Conservation (phyloP, 2,329 filamentous ascomycete genomes). For the Alternaria incomplexa region DNA sequence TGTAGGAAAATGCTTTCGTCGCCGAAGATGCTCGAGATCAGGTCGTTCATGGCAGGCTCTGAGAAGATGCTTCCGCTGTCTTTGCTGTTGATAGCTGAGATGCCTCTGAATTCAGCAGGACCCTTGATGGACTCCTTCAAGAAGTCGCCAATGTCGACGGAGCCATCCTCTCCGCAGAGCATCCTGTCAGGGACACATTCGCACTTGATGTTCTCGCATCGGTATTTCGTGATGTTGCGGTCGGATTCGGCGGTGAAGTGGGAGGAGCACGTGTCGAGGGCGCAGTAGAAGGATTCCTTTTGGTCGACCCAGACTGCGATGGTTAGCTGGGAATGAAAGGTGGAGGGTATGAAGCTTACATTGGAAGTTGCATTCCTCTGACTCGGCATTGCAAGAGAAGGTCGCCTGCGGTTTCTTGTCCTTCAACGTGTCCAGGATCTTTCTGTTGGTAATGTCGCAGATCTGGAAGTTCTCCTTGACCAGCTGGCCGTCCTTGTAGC, state of each 20-base stretch:
- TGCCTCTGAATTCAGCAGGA: conserved; percentile 81
- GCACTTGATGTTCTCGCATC: conserved; percentile 84
- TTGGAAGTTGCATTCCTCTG: conserved; percentile 88
- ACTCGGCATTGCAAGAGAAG: conserved; percentile 82
- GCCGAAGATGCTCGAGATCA: conserved; percentile 88
- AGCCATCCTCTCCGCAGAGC: conserved; percentile 90
- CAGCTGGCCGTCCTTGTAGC: conserved; percentile 88
- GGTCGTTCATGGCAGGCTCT: conserved; percentile 88
- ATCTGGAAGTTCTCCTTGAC: conserved; percentile 97
- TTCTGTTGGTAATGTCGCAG: conserved; percentile 95
- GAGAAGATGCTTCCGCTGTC: conserved; percentile 81
- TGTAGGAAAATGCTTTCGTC: conserved; percentile 85
- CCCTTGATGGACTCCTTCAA: conserved; percentile 82
- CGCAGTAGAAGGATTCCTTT: conserved; percentile 94
- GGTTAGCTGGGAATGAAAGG: conserved; percentile 29
- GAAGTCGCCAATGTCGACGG: conserved; percentile 91
- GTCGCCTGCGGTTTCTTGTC: conserved; percentile 90
- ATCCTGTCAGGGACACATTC: conserved; percentile 89
- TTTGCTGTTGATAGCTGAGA: conserved; percentile 62
- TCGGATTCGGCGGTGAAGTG: conserved; percentile 69
- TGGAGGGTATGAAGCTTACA: conserved; percentile 62
- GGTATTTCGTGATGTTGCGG: conserved; percentile 82
- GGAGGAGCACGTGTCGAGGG: conserved; percentile 80
- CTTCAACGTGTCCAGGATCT: conserved; percentile 86
- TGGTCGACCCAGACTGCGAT: conserved; percentile 88